Conservation (phyloP, 2,329 filamentous ascomycete species). For the Phialemoniopsis sp. region DNA sequence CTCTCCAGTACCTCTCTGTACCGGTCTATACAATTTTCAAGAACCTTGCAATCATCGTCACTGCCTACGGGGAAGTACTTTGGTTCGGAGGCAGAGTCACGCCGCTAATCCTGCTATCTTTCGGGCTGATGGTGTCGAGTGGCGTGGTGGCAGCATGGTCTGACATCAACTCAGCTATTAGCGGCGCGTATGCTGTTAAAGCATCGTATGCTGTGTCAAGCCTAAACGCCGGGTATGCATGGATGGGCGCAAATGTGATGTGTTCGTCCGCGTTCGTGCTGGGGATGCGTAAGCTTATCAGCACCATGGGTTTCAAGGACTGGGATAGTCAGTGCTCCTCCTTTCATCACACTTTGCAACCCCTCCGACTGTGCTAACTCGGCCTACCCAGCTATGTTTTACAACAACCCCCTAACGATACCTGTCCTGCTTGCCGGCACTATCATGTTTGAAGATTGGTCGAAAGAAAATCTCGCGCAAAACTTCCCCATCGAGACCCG, state of each 20-base stretch:
- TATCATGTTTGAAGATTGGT: conserved; percentile 88
- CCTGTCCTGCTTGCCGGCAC: conserved; percentile 83
- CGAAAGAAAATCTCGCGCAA: conserved; percentile 69
- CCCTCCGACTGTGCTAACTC: too few relatives aligned
- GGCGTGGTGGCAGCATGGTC: conserved; percentile 96
- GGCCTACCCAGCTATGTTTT: conserved; percentile 87
- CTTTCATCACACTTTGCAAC: too few relatives aligned
- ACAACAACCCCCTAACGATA: conserved; percentile 97
- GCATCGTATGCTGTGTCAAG: conserved; percentile 77
- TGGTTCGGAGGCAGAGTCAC: conserved; percentile 97
- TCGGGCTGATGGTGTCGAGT: conserved; percentile 93
- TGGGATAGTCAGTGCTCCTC: conserved; percentile 98
- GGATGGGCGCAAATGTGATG: conserved; percentile 97
- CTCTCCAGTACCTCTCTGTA: conserved; percentile 92
- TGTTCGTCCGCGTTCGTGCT: conserved; percentile 88
- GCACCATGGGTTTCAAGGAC: conserved; percentile 99
- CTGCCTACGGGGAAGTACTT: conserved; percentile 95
- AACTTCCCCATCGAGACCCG: conserved; percentile 84
- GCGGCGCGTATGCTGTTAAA: conserved; percentile 52
- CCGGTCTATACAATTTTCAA: conserved; percentile 99
- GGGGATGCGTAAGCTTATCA: conserved; percentile 96
- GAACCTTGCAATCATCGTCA: conserved; percentile 97
- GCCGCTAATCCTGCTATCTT: conserved; percentile 82
- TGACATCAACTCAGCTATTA: conserved; percentile 83
- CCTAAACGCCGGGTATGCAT: conserved; percentile 89